Percentiles rank a stretch among this genome's conserved stretches.
Conservation (phyloP, 192 early-diverging fungal species). For the Allomyces javanicus region DNA sequence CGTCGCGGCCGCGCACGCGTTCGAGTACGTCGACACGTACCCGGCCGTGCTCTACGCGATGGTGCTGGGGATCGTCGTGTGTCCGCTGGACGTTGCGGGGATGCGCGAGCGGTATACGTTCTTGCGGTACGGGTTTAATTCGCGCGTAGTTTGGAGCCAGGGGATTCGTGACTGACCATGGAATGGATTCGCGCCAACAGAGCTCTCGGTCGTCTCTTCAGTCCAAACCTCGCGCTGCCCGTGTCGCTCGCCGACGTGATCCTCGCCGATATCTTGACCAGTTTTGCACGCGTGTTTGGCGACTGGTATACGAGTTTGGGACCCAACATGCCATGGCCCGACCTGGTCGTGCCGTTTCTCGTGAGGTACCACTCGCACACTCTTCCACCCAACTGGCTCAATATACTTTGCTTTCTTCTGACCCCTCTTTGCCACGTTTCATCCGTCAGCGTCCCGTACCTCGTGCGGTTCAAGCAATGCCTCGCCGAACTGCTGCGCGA, state of each 20-base stretch:
- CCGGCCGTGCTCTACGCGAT: conserved; percentile 23
- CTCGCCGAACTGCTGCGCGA: background rate
- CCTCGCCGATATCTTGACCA: conserved; percentile 86
- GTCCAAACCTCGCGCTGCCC: conserved; percentile 21
- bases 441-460: background rate
- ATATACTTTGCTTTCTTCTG: too few relatives aligned
- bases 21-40: conserved; percentile 4
- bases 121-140: conserved; percentile 16
- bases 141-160: background rate
- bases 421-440: too few relatives aligned
- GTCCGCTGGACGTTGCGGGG: conserved; percentile 23
- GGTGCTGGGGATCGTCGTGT: conserved; percentile 16
- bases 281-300: conserved; percentile 72
- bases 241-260: conserved; percentile 63
- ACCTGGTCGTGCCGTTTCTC: too few relatives aligned
- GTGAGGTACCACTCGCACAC: too few relatives aligned
- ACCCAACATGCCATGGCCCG: too few relatives aligned
- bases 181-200: conserved; percentile 8
- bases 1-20: too few relatives aligned
- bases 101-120: conserved; percentile 30
- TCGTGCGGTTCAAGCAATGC: background rate
- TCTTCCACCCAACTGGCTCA: too few relatives aligned
- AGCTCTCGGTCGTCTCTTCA: conserved; percentile 24
- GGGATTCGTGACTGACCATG: background rate
- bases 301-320: conserved; percentile 39